Conservation (phyloP, 495 filamentous ascomycete genomes). For the Penicillium simplicissimum region DNA sequence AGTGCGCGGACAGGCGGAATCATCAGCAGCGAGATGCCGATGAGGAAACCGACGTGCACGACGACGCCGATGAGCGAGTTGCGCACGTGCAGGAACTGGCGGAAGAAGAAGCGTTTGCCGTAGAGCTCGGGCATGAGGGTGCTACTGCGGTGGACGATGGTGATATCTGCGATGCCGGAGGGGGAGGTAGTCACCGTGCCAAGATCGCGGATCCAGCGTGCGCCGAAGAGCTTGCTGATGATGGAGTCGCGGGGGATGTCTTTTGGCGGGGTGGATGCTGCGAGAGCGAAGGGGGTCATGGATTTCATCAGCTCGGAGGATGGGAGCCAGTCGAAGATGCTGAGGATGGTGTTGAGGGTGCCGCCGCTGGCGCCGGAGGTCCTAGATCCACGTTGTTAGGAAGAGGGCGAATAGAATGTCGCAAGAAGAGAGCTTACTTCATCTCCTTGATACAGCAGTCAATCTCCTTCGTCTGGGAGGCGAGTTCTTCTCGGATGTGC, state of each 20-base stretch:
- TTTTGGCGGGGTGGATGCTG: slow-evolving; percentile 55
- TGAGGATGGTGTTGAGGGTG: slow-evolving; percentile 65
- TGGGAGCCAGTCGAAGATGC: slow-evolving; percentile 62
- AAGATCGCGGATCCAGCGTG: slow-evolving; percentile 61
- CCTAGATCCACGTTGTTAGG: slow-evolving; percentile 22
- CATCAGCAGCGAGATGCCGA: slow-evolving; percentile 53
- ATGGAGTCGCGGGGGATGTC: slow-evolving; percentile 35
- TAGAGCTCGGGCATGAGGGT: slow-evolving; percentile 69
- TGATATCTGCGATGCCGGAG: slow-evolving; percentile 58
- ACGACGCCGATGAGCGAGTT: slow-evolving; percentile 58
- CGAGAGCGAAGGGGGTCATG: slow-evolving; percentile 63
- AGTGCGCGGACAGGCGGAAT: slow-evolving; percentile 58
- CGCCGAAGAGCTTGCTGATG: slow-evolving; percentile 56
- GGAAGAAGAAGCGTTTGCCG: slow-evolving; percentile 71
- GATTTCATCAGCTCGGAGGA: slow-evolving; percentile 56
- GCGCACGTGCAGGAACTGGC: slow-evolving; percentile 63
- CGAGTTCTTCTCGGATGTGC: slow-evolving; percentile 60
- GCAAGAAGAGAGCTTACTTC: slow-evolving; percentile 44
- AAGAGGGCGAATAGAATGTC: background rate
- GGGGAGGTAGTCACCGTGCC: slow-evolving; percentile 67
- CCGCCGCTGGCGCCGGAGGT: slow-evolving; percentile 68
- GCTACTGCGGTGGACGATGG: slow-evolving; percentile 75
- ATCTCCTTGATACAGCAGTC: slow-evolving; percentile 62
- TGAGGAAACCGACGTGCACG: slow-evolving; percentile 56
- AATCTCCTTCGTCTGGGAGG: slow-evolving; percentile 57